Evolutionary conservation across 140 eudicot species (phyloP), one percentile per base, ranked within the genome.

Genomic region (Oenanthe javanica): DNA sequence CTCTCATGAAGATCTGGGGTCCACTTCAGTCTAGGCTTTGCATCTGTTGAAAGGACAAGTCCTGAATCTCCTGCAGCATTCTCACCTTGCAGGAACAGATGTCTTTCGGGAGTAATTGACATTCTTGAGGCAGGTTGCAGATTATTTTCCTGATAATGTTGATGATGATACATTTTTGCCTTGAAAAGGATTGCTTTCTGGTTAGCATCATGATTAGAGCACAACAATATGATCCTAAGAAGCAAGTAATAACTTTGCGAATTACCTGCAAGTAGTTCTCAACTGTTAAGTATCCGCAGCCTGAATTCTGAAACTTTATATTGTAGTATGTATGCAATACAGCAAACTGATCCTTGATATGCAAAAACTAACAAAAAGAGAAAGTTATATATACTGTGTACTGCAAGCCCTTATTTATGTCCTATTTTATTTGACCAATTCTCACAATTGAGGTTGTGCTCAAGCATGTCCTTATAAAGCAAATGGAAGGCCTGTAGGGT

Each of bases 1-100:
- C 99, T 85, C 79, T 90, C 89, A 73, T 95, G 99, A 73, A 92
- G 97, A 79, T 92, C 93, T 40, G 90, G 93, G 11, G 99, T 92
- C 99, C 99, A 95, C 87, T 92, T 95, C 63, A 95, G 86, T 87
- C 99, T 88, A 27, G 99, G 99, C 85, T 95, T 95, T 38, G 99
- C 97, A 86, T 95, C 99, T 7, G 97, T 95, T 66, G 99, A 95
- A 52, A 95, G 97, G 69, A 92, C 97, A 57, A 92, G 96, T 57
- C 93, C 96, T 10, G 89, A 89, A 70, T 89, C 91, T 64, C 91
- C 86, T 46, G 79, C 71, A 47, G 88, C 90, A 84, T 70, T 86
- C 81, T 83, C 91, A 27, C 92, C 92, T 84, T 84, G 99, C 79
- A 84, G 81, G 84, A 90, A 90, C 90, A 92, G 76, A 69, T 89